phyloP scores from a whole-genome alignment of 805 yeast species.

The Teunomyces panamensis region DNA sequence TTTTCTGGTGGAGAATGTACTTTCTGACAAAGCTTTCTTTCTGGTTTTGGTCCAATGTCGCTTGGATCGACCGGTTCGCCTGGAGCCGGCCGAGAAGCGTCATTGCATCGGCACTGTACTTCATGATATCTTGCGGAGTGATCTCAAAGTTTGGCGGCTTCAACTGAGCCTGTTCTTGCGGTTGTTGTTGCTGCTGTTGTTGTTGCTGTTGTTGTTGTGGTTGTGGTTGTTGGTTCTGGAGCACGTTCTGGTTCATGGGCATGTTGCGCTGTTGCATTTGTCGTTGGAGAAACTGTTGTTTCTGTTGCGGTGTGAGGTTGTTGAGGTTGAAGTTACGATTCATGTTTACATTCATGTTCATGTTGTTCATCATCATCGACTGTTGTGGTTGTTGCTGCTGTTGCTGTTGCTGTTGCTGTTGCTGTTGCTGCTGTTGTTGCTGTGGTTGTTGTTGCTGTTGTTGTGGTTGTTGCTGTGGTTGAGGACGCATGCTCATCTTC shows the following conservation, averaged over 20 bases:
- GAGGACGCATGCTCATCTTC: conserved; percentile 15
- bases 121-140: conserved; percentile 37
- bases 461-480: conserved; percentile 7
- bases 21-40: conserved; percentile 38
- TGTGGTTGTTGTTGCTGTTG: conserved; percentile 10
- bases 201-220: conserved; percentile 12
- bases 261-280: conserved; percentile 28
- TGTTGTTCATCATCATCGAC: conserved; percentile 13
- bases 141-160: conserved; percentile 31
- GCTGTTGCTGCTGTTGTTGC: conserved; percentile 9
- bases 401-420: conserved; percentile 10
- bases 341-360: conserved; percentile 9
- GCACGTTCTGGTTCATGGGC: background rate
- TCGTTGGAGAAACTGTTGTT: conserved; percentile 35
- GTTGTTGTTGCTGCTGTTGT: conserved; percentile 19
- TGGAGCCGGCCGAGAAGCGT: conserved; percentile 35
- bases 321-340: conserved; percentile 17
- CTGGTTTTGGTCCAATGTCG: conserved; percentile 33
- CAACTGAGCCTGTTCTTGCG: conserved; percentile 20
- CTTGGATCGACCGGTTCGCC: conserved; percentile 31
- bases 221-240: conserved; percentile 11
- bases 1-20: conserved; percentile 39
- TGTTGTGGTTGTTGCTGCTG: conserved; percentile 11
- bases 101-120: conserved; percentile 40
- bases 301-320: conserved; percentile 34